Evolutionary conservation across 345 rosid species (phyloP), one percentile per base, ranked within the genome.

Genomic region (Melaleuca alternifolia): DNA sequence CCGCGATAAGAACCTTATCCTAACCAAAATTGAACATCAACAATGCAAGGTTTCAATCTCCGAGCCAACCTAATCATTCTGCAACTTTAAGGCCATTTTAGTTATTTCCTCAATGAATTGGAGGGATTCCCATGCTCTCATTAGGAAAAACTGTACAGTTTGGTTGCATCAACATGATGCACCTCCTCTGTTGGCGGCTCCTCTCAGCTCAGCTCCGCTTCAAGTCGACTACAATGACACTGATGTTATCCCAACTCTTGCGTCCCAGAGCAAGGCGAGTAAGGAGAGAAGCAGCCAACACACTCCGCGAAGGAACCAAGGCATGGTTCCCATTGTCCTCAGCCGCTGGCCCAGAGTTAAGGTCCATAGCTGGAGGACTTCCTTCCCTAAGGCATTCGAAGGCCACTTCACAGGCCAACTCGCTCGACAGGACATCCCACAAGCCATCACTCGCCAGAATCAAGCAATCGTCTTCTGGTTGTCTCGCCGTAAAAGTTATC

Each of bases 391-490:
- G 93, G 91, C 97, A 96, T 56, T 92, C 89, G 13, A 86, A 85
- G 83, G 96, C 93, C 82, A 96, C 90, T 53, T 90, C 88, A 83
- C 98, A 94, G 11, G 95, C 97, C 93, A 94, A 50, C 44, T 95
- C 94, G 16, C 86, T 91, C 4, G 96, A 90, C 83, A 95, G 77
- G 33, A 95, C 96, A 76, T 96, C 98, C 98, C 99, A 95, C 84
- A 96, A 86, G 33, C 96, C 98, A 88, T 95, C 98, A 50, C 95
- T 94, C 1, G 96, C 98, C 48, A 94, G 87, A 50, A 96, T 93
- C 85, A 96, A 87, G 86, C 96, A 96, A 16, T 95, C 96, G 15
- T 95, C 96, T 50, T 89, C 93, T 0, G 87, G n/a, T 50, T 93
- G 94, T 86, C 96, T 92, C 54, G 86, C 89, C 14, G 89, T 90